These are phyloP conservation scores for Drosera capensis DNA, from an alignment of 148 eudicot genomes.

Conservation along the genomic window DNA sequence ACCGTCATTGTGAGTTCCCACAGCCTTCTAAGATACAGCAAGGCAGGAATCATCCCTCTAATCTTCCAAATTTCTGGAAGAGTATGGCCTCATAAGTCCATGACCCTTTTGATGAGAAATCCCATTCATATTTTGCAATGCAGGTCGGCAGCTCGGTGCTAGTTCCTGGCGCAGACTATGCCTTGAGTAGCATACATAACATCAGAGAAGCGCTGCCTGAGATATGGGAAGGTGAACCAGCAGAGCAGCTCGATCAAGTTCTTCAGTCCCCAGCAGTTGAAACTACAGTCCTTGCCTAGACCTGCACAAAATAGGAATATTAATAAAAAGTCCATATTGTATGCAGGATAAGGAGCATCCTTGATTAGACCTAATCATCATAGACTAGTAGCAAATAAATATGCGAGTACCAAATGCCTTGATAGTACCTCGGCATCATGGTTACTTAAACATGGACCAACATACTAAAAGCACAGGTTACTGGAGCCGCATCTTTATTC, in stretches of 20 bases:
- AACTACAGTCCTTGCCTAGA: slow-evolving; percentile 22
- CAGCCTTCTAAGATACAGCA: background rate
- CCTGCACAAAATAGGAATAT: too few relatives aligned
- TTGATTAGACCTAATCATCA: too few relatives aligned
- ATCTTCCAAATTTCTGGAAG: background rate
- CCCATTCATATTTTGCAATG: background rate
- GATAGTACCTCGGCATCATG: too few relatives aligned
- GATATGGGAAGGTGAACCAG: slow-evolving; percentile 44
- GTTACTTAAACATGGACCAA: too few relatives aligned
- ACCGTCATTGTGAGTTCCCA: slow-evolving; percentile 61
- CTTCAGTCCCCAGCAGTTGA: slow-evolving; percentile 14
- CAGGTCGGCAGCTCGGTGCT: slow-evolving; percentile 70
- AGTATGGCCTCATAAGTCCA: too few relatives aligned
- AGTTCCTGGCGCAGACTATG: slow-evolving; percentile 75
- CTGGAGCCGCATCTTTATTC: too few relatives aligned
- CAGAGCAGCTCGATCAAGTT: slow-evolving; percentile 31
- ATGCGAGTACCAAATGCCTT: too few relatives aligned
- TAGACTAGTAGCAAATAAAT: too few relatives aligned
- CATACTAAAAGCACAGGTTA: too few relatives aligned
- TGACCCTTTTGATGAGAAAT: background rate
- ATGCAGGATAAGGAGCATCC: too few relatives aligned
- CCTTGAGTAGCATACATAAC: slow-evolving; percentile 75
- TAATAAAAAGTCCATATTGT: too few relatives aligned
- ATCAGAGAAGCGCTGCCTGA: slow-evolving; percentile 77
- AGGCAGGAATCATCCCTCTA: background rate